Conservation (phyloP, 2,329 filamentous ascomycete genomes). For the Xylariaceae sp. region DNA sequence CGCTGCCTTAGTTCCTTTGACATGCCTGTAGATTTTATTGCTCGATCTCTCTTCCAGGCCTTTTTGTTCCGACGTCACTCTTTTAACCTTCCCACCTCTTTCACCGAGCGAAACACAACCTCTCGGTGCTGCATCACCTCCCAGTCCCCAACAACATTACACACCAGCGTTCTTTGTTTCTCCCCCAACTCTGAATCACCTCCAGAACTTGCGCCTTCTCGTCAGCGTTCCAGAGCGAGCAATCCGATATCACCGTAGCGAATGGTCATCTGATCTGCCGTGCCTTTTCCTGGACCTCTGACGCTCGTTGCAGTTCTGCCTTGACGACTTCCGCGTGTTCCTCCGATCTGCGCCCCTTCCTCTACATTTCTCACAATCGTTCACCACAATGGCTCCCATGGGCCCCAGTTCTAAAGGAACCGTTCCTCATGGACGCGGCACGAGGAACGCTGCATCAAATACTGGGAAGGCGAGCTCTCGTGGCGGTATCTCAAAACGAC, state of each 20-base stretch:
- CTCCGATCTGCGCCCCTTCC: neutral
- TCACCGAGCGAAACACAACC: constrained; percentile 8
- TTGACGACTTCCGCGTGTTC: constrained; percentile 4
- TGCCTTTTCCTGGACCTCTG: neutral
- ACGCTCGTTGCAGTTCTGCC: constrained; percentile 3
- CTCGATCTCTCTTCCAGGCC: too few relatives aligned
- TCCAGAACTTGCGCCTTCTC: neutral
- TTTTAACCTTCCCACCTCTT: constrained; percentile 12
- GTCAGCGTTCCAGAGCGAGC: constrained; percentile 12
- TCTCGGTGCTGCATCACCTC: constrained; percentile 1
- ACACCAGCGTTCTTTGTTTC: constrained; percentile 8
- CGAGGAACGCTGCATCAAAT: constrained; percentile 30
- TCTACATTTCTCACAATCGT: neutral
- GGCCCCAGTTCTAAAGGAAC: constrained; percentile 33
- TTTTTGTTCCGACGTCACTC: constrained; percentile 23
- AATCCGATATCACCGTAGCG: constrained; percentile 9
- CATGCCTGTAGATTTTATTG: too few relatives aligned
- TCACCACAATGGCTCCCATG: constrained; percentile 35
- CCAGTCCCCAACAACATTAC: neutral
- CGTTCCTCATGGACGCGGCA: constrained; percentile 21
- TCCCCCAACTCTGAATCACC: constrained; percentile 9
- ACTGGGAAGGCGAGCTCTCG: constrained; percentile 40
- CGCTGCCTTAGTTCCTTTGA: too few relatives aligned
- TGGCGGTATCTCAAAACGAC: constrained; percentile 61
- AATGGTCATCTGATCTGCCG: constrained; percentile 21